Conservation (phyloP, 2,329 filamentous ascomycete species). For the Beauveria bassiana region DNA sequence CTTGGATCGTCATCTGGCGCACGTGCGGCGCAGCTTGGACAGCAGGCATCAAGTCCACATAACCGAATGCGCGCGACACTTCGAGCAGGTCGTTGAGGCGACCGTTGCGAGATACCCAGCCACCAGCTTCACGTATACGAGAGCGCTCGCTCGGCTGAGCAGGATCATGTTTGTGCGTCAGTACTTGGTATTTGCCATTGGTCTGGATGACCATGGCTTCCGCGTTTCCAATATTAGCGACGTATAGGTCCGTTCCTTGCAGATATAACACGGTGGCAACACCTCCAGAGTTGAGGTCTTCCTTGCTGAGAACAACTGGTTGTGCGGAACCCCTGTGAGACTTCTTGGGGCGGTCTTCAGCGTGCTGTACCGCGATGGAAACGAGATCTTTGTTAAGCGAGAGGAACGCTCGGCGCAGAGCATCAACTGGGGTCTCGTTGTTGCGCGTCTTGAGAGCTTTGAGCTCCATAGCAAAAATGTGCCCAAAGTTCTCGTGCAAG, state of each 20-base stretch:
- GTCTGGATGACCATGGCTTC: constrained; percentile 93
- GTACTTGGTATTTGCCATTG: constrained; percentile 71
- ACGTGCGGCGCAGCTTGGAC: constrained; percentile 88
- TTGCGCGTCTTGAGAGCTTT: constrained; percentile 60
- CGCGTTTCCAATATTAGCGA: constrained; percentile 92
- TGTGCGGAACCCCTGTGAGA: constrained; percentile 64
- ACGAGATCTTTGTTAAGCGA: constrained; percentile 90
- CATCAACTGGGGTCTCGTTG: constrained; percentile 72
- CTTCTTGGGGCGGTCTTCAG: constrained; percentile 62
- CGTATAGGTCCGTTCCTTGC: constrained; percentile 80
- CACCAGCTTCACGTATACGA: constrained; percentile 87
- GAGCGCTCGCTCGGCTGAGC: constrained; percentile 77
- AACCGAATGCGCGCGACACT: constrained; percentile 91
- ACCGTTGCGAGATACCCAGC: constrained; percentile 91
- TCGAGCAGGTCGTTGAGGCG: constrained; percentile 86
- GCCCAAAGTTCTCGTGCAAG: constrained; percentile 89
- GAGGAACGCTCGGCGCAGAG: constrained; percentile 78
- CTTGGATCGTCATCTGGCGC: constrained; percentile 66
- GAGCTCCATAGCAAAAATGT: constrained; percentile 75
- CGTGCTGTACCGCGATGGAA: constrained; percentile 70
- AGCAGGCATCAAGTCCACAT: constrained; percentile 84
- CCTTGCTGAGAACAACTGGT: constrained; percentile 72
- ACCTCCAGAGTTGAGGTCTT: constrained; percentile 83
- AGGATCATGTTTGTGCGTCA: constrained; percentile 90
- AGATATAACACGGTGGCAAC: constrained; percentile 90